These are phyloP conservation scores for Nannizziopsis barbatae DNA, from an alignment of 2,329 filamentous ascomycete genomes.

Conservation along the genomic window DNA sequence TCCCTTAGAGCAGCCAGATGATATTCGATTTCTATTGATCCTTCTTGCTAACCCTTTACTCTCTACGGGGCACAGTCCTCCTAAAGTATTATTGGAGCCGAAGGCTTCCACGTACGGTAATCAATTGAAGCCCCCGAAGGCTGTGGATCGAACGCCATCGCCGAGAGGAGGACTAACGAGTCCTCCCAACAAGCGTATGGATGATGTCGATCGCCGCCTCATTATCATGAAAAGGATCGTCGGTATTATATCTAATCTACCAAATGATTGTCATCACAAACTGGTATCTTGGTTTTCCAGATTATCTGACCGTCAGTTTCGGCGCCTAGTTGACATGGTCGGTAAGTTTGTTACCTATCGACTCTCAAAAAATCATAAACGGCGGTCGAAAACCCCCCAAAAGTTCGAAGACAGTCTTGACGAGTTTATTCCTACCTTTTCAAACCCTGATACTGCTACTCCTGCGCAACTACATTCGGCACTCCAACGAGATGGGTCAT, in stretches of 20 bases:
- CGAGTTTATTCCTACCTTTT: slow-evolving; percentile 62
- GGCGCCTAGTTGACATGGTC: slow-evolving; percentile 63
- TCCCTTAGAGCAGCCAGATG: slow-evolving; percentile 54
- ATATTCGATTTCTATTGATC: slow-evolving; percentile 68
- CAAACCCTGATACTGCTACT: slow-evolving; percentile 50
- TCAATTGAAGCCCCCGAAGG: not conserved
- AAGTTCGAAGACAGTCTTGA: slow-evolving; percentile 46
- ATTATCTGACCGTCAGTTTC: slow-evolving; percentile 56
- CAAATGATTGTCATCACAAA: slow-evolving; percentile 63
- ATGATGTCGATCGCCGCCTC: slow-evolving; percentile 57
- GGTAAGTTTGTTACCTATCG: slow-evolving; percentile 72
- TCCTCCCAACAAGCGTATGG: slow-evolving; percentile 21
- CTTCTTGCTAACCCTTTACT: slow-evolving; percentile 69
- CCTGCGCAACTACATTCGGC: slow-evolving; percentile 67
- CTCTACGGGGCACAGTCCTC: slow-evolving; percentile 30
- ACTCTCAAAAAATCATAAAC: slow-evolving; percentile 58
- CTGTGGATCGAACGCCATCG: slow-evolving; percentile 8
- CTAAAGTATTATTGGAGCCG: not conserved
- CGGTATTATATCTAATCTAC: slow-evolving; percentile 65
- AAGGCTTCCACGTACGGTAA: not conserved
- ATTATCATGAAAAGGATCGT: slow-evolving; percentile 76
- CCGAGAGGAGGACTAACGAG: slow-evolving; percentile 16
- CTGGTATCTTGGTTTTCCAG: slow-evolving; percentile 68
- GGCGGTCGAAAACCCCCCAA: slow-evolving; percentile 48
- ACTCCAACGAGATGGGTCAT: slow-evolving; percentile 42